phyloP scores from a whole-genome alignment of 2,329 filamentous ascomycete species.

The Clarireedia paspali region DNA sequence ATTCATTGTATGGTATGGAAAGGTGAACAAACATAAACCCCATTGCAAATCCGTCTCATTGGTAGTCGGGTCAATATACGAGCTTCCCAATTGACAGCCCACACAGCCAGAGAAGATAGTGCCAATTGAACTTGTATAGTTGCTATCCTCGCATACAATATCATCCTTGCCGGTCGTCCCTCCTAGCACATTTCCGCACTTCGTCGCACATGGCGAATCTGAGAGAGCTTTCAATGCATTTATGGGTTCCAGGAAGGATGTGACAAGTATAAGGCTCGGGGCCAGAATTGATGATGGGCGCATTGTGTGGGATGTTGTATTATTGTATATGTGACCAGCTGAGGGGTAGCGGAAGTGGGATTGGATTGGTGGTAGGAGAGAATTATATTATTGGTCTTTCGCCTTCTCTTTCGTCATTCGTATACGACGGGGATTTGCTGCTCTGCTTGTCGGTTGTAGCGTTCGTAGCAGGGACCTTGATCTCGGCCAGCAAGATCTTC shows the following conservation, averaged over 20 bases:
- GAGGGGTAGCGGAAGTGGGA: neutral
- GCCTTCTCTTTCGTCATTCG: neutral
- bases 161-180: constrained; percentile 22
- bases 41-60: constrained; percentile 46
- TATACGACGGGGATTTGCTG: neutral
- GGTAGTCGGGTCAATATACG: constrained; percentile 32
- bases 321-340: neutral
- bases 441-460: neutral
- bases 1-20: neutral
- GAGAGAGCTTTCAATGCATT: constrained; percentile 18
- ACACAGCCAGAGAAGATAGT: constrained; percentile 20
- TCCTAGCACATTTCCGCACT: constrained; percentile 25
- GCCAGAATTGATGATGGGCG: constrained; percentile 11
- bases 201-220: constrained; percentile 23
- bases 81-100: constrained; percentile 34
- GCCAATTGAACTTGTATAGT: constrained; percentile 14
- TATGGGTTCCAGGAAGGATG: constrained; percentile 12
- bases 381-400: neutral
- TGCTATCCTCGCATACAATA: constrained; percentile 20
- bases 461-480: neutral
- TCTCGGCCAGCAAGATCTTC: constrained; percentile 22
- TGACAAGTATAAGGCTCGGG: constrained; percentile 17
- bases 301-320: constrained; percentile 16
- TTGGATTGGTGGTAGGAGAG: neutral
- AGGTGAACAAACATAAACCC: constrained; percentile 43